phyloP scores from a whole-genome alignment of 192 early-diverging fungal genomes.

The Endogone sp. region DNA sequence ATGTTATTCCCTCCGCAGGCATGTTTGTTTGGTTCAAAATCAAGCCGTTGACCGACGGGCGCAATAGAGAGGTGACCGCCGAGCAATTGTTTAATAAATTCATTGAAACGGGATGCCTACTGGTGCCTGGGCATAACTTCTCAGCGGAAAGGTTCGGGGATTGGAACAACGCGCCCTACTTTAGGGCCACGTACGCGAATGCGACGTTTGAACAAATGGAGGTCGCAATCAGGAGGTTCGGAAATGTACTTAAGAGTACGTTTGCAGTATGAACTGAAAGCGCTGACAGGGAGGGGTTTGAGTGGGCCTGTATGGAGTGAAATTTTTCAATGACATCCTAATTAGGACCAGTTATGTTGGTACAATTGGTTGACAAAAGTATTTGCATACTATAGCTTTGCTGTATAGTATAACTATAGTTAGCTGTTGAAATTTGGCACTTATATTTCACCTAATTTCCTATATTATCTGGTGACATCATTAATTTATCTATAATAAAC shows the following conservation, averaged over 20 bases:
- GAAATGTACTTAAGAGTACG: constrained; percentile 31
- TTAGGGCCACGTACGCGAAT: constrained; percentile 60
- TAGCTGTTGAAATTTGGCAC: too few relatives aligned
- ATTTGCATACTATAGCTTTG: too few relatives aligned
- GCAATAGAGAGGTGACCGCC: constrained; percentile 34
- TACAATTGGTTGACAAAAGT: too few relatives aligned
- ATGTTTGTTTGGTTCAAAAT: constrained; percentile 88
- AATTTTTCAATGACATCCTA: too few relatives aligned
- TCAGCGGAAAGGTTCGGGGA: constrained; percentile 41
- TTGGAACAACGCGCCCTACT: constrained; percentile 45
- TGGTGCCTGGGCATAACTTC: constrained; percentile 60
- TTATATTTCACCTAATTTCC: too few relatives aligned
- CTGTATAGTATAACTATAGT: too few relatives aligned
- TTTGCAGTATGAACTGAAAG: too few relatives aligned
- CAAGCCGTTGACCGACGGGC: constrained; percentile 27
- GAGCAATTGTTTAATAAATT: constrained; percentile 50
- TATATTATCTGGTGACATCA: too few relatives aligned
- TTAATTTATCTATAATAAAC: too few relatives aligned
- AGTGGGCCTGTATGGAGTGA: too few relatives aligned
- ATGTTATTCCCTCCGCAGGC: constrained; percentile 55
- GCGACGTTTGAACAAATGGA: constrained; percentile 54
- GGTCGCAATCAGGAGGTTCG: constrained; percentile 42
- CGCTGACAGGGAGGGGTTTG: too few relatives aligned
- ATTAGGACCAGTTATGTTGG: too few relatives aligned
- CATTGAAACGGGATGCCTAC: constrained; percentile 52